A percentile compares a stretch with the other conserved stretches of the same genome.
phyloP scores from a whole-genome alignment of 345 rosid species.

The Odontarrhena argentea region DNA sequence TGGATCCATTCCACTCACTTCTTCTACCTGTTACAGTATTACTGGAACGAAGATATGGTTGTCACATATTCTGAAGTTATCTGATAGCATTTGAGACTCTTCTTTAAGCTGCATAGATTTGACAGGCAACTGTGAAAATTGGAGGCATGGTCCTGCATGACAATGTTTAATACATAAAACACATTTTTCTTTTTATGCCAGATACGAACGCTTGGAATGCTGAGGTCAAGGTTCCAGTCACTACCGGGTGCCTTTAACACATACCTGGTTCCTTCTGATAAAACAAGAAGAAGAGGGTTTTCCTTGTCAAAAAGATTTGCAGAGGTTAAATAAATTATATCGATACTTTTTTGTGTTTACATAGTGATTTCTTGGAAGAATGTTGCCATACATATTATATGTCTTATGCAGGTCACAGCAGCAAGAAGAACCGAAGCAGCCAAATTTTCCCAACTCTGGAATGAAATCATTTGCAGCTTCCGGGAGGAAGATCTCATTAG shows the following conservation, averaged over 20 bases:
- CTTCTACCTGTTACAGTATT: background rate
- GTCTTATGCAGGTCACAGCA: constrained; percentile 65
- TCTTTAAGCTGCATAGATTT: background rate
- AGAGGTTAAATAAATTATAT: constrained; percentile 53
- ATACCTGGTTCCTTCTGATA: constrained; percentile 84
- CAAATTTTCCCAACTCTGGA: constrained; percentile 97
- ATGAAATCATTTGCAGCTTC: constrained; percentile 89
- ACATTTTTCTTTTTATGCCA: constrained; percentile 30
- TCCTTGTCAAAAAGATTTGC: constrained; percentile 82
- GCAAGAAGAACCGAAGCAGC: constrained; percentile 97
- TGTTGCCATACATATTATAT: constrained; percentile 24
- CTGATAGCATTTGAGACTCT: background rate
- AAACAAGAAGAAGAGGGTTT: constrained; percentile 75
- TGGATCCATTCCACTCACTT: constrained; percentile 6
- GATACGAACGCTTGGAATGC: constrained; percentile 97
- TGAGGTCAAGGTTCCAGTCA: constrained; percentile 92
- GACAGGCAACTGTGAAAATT: background rate
- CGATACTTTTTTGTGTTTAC: constrained; percentile 23
- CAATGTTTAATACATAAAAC: constrained; percentile 6
- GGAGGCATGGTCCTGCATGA: constrained; percentile 1
- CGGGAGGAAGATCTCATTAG: constrained; percentile 99
- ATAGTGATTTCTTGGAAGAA: constrained; percentile 16
- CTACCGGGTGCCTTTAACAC: constrained; percentile 92
- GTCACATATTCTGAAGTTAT: background rate
- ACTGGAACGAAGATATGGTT: constrained; percentile 13